Base-by-base conservation (phyloP, 805 yeast species). In the Candida arabinofermentans region DNA sequence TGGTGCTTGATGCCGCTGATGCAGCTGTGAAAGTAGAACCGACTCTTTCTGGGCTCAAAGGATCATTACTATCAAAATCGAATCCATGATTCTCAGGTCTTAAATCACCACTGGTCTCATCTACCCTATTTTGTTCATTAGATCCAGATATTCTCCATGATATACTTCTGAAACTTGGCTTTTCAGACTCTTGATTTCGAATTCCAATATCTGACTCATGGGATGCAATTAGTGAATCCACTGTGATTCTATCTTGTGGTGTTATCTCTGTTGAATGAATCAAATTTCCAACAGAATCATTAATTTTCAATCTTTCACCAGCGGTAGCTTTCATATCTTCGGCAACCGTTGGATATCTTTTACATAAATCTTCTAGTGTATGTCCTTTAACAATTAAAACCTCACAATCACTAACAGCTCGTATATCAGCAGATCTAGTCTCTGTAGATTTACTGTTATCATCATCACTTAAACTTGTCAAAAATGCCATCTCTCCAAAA, bases 401-500 rank as follows among this genome's bases (percentile, higher is more conserved):
- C 43, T 82, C 86, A 19, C 79, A 76, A 16, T 73, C 69, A 4
- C 79, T 66, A 10, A 81, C 74, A 0, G 88, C 70, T 44, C 89
- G 67, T 26, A 84, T 79, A 43, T 77, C 76, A 0, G 89, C 90
- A 33, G 81, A 73, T 49, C 90, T 62, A 7, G 58, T 54, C 34
- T 50, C 63, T 52, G 40, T 44, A 53, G 35, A 63, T 57, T 19
- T n/a, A n/a, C n/a, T 66, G 14, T 34, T 19, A 1, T 27, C 60
- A 13, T 46, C 46, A 24, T 53, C 54, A 30, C 59, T 43, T 17
- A 79, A 52, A 10, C 70, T 69, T 3, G 77, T 65, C 32, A 84
- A 60, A 50, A 83, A 84, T 0, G 86, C 75, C 81, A 83, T 80
- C 58, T 83, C 91, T 18, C 93, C 93, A 62, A 84, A 83, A 60